A percentile compares a stretch with the other conserved stretches of the same genome.
Conservation (phyloP, 768 basidiomycete genomes). For the Naganishia friedmannii region DNA sequence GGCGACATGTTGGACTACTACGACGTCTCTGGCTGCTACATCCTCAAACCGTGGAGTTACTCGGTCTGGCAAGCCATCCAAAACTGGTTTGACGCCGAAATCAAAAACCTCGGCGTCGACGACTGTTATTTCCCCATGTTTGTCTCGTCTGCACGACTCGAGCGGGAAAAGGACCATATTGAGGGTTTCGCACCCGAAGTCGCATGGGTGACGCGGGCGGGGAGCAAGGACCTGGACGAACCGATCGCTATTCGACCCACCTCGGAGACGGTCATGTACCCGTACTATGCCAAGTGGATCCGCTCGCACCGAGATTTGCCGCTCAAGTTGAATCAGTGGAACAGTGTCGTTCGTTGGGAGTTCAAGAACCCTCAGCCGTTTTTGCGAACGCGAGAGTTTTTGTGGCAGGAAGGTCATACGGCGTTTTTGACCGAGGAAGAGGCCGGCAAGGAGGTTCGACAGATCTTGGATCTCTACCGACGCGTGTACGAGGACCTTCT, state of each 20-base stretch:
- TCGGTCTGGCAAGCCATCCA: constrained; percentile 96
- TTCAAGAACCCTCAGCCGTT: constrained; percentile 99
- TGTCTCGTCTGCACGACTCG: constrained; percentile 83
- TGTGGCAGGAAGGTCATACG: constrained; percentile 99
- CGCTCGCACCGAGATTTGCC: constrained; percentile 95
- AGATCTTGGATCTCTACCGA: constrained; percentile 93
- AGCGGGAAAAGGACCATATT: constrained; percentile 96
- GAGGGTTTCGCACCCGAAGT: constrained; percentile 99
- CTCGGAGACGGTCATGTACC: constrained; percentile 99
- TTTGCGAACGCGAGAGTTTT: constrained; percentile 96
- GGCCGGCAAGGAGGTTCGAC: constrained; percentile 83
- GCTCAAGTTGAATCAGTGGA: constrained; percentile 97
- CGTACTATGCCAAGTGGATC: constrained; percentile 99
- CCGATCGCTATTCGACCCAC: constrained; percentile 97
- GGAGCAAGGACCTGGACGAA: constrained; percentile 88
- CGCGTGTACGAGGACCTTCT: constrained; percentile 94
- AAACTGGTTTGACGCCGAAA: constrained; percentile 86
- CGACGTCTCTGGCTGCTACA: constrained; percentile 97
- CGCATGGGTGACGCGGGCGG: constrained; percentile 98
- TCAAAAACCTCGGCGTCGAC: constrained; percentile 91
- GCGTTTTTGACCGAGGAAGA: constrained; percentile 84
- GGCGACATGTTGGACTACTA: constrained; percentile 99
- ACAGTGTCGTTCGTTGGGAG: constrained; percentile 98
- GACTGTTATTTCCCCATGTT: constrained; percentile 99
- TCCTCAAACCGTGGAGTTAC: constrained; percentile 96